phyloP scores from a whole-genome alignment of 345 rosid species.

The Citrus glauca region DNA sequence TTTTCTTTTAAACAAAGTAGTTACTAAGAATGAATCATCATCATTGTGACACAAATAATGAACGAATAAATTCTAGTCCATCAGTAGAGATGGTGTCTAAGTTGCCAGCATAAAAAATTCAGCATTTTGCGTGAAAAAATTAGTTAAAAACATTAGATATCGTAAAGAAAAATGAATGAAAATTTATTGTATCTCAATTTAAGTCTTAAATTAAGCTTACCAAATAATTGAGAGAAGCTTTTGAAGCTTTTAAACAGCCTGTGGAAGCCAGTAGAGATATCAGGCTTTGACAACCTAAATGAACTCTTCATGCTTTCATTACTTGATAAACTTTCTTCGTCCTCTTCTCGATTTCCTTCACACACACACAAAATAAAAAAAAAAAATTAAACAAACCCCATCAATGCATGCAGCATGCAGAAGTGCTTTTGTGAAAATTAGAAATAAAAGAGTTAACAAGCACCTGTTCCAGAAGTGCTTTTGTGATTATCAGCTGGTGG shows the following conservation, averaged over 20 bases:
- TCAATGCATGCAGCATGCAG: too few relatives aligned
- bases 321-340: slow-evolving; percentile 43
- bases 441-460: neutral
- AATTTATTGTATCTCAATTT: neutral
- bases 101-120: too few relatives aligned
- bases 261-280: slow-evolving; percentile 49
- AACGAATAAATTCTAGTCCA: too few relatives aligned
- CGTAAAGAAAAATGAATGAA: neutral
- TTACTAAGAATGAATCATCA: too few relatives aligned
- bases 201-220: slow-evolving; percentile 10
- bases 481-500: slow-evolving; percentile 8
- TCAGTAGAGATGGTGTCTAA: too few relatives aligned
- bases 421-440: too few relatives aligned
- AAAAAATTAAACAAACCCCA: neutral
- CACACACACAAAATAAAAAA: neutral
- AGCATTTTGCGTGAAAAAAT: too few relatives aligned
- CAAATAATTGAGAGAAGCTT: slow-evolving; percentile 60
- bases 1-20: too few relatives aligned
- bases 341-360: slow-evolving; percentile 32
- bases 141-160: too few relatives aligned
- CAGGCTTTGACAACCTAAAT: slow-evolving; percentile 49
- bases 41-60: too few relatives aligned
- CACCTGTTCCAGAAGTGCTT: slow-evolving; percentile 32
- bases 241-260: slow-evolving; percentile 61
- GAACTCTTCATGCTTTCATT: slow-evolving; percentile 42